Base-by-base conservation (phyloP, 352 stramenopile species). In the Phytophthora cajani region DNA sequence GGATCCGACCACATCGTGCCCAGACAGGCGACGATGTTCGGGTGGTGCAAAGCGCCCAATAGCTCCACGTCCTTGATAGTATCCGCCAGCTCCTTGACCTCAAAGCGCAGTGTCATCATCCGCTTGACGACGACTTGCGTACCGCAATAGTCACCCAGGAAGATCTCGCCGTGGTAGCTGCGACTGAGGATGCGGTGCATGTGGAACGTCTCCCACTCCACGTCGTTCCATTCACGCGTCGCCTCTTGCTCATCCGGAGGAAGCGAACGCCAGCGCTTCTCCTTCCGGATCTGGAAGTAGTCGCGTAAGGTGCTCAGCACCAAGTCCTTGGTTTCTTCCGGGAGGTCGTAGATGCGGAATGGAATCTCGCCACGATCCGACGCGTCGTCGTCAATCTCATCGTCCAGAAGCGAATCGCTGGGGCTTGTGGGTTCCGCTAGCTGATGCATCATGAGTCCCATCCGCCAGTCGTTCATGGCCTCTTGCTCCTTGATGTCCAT, bases 41-140 rank as follows among this genome's bases (percentile, higher is more conserved):
- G 80, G 42, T 97, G 88, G 32, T 80, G 71, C 23, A 95, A 62
- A 10, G 72, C 74, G 4, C 76, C 47, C 68, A 92, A 71, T 17
- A 91, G 69, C 44, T 93, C 86, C 11, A 95, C 77, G 50, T 96
- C 88, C 55, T 79, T 86, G 58, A 93, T 87, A 23, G 85, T 88
- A n/a, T 90, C 75, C 1, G 75, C 76, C 3, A 94, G 73, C 55
- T 89, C 77, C 8, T 79, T 77, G 14, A 89, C 71, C 42, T 88
- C 74, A 52, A 88, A 88, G 0, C 81, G 80, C 14, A 88, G 55
- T 17, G 83, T 92, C 79, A 90, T 90, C 58, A 92, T 71, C 2
- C 84, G 84, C 63, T 90, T 90, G 6, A 92, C 80, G 2, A 92
- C 84, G n/a, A 92, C 80, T 36, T 87, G 77, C 1, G 67, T 75